Evolutionary conservation across 176 grass and related monocot genomes (phyloP), one percentile per base, ranked within the genome.

Genomic region (Miscanthus lutarioriparius): DNA sequence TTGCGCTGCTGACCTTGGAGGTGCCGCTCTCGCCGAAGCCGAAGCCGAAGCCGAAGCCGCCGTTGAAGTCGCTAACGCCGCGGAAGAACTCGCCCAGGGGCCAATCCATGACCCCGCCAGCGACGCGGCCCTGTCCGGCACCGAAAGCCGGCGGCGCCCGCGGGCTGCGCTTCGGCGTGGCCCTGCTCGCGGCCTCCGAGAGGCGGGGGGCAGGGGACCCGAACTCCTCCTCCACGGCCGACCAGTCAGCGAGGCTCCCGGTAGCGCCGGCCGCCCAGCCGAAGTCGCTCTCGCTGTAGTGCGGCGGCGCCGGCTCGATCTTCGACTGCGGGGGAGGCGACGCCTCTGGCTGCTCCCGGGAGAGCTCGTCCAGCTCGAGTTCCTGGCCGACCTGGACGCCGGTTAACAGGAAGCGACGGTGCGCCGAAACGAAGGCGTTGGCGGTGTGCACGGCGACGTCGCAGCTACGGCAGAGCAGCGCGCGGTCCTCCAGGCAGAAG

Each of bases 401-500:
- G 56, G 96, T 96, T 78, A 99, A 63, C 32, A 99, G 86, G 91
- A 99, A 99, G 76, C 96, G 86, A 22, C 87, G 90, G 89, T 99
- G 96, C 72, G 89, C 58, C 10, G 91, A 92, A 65, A 99, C 96
- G 83, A 91, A 79, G 54, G 91, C 68, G 85, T 96, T 99, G 80
- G 91, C 91, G 33, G 90, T 84, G 85, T 99, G 96, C 73, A 99
- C 91, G 49, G 96, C 80, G 70, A 96, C 83, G 81, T 99, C 96
- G 73, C 96, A 99, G 83, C 86, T 94, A 65, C 93, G 75, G 87
- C 96, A 99, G 47, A 96, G 87, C 70, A 99, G 83, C 16, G 96
- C 91, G 51, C 96, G 93, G 77, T 99, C 96, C 84, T 99, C 91
- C 2, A 99, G 80, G 85, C 96, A 99, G 90, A 99, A 99, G 75